Conservation (phyloP, 2,329 filamentous ascomycete species). For the Colletotrichum sp. region DNA sequence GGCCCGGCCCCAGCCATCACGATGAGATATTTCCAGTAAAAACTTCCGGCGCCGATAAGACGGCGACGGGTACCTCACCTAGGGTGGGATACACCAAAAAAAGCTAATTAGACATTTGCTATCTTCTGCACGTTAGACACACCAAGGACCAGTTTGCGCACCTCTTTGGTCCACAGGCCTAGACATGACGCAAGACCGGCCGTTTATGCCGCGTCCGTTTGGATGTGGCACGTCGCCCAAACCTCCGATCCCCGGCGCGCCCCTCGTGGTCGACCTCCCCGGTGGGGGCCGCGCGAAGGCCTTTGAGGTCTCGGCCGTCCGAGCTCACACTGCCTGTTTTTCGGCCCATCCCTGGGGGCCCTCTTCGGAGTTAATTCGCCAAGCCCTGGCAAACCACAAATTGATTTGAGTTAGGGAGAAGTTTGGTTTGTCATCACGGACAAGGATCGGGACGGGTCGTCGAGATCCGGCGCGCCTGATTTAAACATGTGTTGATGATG, state of each 20-base stretch:
- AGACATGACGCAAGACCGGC: conserved; percentile 17
- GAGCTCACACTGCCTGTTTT: not conserved
- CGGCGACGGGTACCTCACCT: not conserved
- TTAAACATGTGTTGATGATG: not conserved
- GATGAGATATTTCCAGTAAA: not conserved
- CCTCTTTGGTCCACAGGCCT: conserved; percentile 3
- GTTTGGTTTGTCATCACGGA: conserved; percentile 4
- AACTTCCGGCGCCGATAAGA: not conserved
- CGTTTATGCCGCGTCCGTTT: conserved; percentile 16
- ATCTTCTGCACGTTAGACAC: not conserved
- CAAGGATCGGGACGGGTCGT: not conserved
- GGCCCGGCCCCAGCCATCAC: not conserved
- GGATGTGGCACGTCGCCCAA: not conserved
- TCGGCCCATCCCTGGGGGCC: not conserved
- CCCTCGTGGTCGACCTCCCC: not conserved
- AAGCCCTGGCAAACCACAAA: not conserved
- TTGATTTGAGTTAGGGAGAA: not conserved
- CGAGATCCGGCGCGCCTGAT: not conserved
- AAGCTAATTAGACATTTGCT: not conserved
- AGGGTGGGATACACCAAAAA: not conserved
- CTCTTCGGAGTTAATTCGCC: conserved; percentile 4
- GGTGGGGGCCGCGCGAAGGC: not conserved
- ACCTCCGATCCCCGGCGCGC: conserved; percentile 12
- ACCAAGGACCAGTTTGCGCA: not conserved
- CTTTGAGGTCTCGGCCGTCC: conserved; percentile 8